These are phyloP conservation scores for Phycomyces nitens DNA, from an alignment of 192 early-diverging fungal species.

Conservation along the genomic window DNA sequence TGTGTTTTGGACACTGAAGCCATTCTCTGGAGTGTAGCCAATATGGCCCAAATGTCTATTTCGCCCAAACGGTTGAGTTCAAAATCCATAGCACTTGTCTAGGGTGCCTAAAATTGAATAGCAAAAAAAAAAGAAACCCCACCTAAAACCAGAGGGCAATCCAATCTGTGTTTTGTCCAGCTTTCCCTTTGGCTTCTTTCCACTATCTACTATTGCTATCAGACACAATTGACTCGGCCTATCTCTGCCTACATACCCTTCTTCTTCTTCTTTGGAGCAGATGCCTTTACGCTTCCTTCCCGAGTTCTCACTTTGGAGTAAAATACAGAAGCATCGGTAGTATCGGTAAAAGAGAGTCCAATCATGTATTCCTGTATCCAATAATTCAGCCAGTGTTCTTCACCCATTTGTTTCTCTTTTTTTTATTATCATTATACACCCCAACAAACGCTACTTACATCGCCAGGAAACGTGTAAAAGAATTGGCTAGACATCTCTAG, in stretches of 20 bases:
- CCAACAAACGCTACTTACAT: conserved; percentile 40
- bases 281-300: conserved; percentile 24
- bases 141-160: conserved; percentile 50
- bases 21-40: conserved; percentile 55
- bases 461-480: conserved; percentile 71
- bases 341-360: conserved; percentile 71
- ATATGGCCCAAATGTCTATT: conserved; percentile 58
- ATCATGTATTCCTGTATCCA: conserved; percentile 50
- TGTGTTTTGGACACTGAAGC: conserved; percentile 63
- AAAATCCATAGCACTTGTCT: neutral
- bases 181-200: conserved; percentile 46
- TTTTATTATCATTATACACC: neutral
- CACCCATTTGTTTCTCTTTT: neutral
- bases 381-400: neutral
- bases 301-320: conserved; percentile 59
- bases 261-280: conserved; percentile 28
- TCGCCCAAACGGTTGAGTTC: too few species aligned
- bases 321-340: conserved; percentile 61
- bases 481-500: conserved; percentile 55
- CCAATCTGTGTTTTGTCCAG: conserved; percentile 62
- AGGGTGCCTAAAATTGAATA: too few species aligned
- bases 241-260: conserved; percentile 31
- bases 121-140: neutral
- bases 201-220: conserved; percentile 4
- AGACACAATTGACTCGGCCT: neutral